phyloP scores from a whole-genome alignment of 441 rosid species.

The Erysimum pusillum region DNA sequence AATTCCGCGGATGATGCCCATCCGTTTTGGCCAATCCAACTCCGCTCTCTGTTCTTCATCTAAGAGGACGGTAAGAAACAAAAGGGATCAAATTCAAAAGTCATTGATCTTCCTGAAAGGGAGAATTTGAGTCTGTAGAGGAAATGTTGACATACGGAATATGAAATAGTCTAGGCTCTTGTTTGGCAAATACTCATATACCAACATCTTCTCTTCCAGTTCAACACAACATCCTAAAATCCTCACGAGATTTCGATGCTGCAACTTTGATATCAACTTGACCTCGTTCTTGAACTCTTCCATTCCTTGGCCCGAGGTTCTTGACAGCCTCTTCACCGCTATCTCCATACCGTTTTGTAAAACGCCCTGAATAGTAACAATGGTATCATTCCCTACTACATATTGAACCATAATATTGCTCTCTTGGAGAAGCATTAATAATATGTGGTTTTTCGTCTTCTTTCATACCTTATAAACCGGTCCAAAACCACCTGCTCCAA shows the following conservation, averaged over 20 bases:
- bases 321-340: conserved; percentile 67
- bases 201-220: conserved; percentile 60
- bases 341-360: conserved; percentile 56
- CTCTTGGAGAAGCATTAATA: too few species aligned
- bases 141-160: conserved; percentile 54
- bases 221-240: conserved; percentile 64
- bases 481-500: conserved; percentile 68
- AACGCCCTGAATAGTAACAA: conserved; percentile 52
- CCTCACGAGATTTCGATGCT: conserved; percentile 74
- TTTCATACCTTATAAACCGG: conserved; percentile 56
- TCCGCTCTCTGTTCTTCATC: conserved; percentile 42
- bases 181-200: conserved; percentile 67
- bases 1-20: conserved; percentile 52
- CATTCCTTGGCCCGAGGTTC: conserved; percentile 61
- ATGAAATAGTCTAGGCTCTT: conserved; percentile 64
- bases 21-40: conserved; percentile 51
- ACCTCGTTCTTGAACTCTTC: conserved; percentile 70
- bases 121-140: too few species aligned
- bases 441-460: too few species aligned
- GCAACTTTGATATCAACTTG: conserved; percentile 60
- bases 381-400: too few species aligned
- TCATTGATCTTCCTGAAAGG: neutral
- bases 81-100: neutral
- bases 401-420: too few species aligned
- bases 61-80: neutral